Evolutionary conservation across 164 flowering plant species (phyloP).

Genomic region (Paratinospora sagittata): DNA sequence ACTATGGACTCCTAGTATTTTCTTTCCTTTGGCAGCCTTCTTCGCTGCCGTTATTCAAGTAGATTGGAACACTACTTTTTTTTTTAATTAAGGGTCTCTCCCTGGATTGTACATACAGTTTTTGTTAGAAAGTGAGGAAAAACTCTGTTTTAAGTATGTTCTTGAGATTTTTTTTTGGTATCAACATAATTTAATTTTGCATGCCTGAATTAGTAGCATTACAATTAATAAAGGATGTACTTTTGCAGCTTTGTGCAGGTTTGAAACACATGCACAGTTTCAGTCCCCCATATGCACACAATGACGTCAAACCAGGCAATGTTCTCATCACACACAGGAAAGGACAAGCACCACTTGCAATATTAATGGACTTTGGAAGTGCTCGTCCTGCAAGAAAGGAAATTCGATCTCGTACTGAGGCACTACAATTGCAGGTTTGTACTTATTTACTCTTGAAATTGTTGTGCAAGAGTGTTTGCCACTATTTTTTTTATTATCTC

Average conservation of each 20-base stretch:
- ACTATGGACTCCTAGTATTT: too few species aligned
- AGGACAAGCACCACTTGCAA: constrained; percentile 81
- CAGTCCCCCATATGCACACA: constrained; percentile 94
- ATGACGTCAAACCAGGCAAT: constrained; percentile 98
- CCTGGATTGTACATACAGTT: background rate
- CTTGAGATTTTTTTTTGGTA: background rate
- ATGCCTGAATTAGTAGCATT: background rate
- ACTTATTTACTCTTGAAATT: constrained; percentile 7
- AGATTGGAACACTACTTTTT: too few species aligned
- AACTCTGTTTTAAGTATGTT: background rate
- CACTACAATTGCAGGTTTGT: constrained; percentile 82
- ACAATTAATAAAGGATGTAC: constrained; percentile 6
- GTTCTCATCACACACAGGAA: constrained; percentile 77
- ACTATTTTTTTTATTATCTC: background rate
- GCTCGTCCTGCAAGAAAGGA: constrained; percentile 83
- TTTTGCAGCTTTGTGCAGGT: constrained; percentile 91
- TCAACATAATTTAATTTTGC: background rate
- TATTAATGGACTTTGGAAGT: constrained; percentile 98
- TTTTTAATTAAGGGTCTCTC: too few species aligned
- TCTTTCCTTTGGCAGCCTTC: too few species aligned
- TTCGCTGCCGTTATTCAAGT: too few species aligned
- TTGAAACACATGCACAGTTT: constrained; percentile 89
- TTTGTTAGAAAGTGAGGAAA: background rate
- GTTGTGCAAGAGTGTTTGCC: background rate
- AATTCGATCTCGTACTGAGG: constrained; percentile 83